Conservation (phyloP, 2,329 filamentous ascomycete species). For the Pseudogymnoascus sp. region DNA sequence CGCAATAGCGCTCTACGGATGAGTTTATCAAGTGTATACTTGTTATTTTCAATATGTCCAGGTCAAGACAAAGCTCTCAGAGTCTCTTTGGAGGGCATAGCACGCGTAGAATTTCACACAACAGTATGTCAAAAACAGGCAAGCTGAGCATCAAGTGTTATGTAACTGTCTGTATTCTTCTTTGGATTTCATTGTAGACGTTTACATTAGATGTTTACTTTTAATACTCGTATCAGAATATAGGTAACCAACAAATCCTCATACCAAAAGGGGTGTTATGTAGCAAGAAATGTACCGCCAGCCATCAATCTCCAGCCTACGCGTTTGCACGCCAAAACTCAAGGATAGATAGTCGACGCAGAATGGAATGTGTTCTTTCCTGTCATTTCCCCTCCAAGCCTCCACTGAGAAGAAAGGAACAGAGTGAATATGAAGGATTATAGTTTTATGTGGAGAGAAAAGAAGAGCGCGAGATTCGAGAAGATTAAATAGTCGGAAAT, state of each 20-base stretch:
- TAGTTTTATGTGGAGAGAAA: slow-evolving; percentile 37
- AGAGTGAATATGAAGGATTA: slow-evolving; percentile 60
- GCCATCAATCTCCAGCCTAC: slow-evolving; percentile 17
- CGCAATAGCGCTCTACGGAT: neutral
- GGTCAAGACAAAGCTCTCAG: neutral
- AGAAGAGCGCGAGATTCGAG: slow-evolving; percentile 20
- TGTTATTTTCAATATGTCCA: neutral
- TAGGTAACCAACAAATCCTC: neutral
- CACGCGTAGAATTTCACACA: neutral
- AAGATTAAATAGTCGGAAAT: slow-evolving; percentile 6
- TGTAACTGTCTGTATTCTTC: neutral
- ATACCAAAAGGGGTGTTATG: neutral
- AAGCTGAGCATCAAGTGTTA: neutral
- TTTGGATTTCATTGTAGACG: neutral
- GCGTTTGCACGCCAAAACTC: slow-evolving; percentile 34
- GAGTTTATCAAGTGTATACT: neutral
- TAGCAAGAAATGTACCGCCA: slow-evolving; percentile 7
- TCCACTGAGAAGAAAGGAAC: slow-evolving; percentile 42
- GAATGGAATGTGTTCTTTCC: slow-evolving; percentile 44
- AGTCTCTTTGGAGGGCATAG: neutral
- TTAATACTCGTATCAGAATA: neutral
- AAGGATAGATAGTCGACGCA: slow-evolving; percentile 50
- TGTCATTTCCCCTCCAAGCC: slow-evolving; percentile 61
- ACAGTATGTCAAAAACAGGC: neutral
- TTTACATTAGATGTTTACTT: neutral